Evolutionary conservation across 2,329 filamentous ascomycete genomes (phyloP).

Genomic region (Incumbomyces lentus): DNA sequence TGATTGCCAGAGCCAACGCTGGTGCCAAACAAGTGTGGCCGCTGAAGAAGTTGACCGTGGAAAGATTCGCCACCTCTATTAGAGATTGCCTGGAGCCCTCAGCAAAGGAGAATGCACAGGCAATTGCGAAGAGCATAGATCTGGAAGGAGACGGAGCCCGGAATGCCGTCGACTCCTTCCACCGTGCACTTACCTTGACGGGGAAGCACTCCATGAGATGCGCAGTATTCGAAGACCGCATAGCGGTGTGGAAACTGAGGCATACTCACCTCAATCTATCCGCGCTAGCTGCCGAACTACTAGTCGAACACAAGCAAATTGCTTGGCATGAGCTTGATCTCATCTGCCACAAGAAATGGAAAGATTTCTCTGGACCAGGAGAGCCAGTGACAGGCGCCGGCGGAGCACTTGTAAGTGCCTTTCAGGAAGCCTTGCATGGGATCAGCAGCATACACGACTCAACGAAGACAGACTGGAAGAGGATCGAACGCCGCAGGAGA

Average conservation of each 20-base stretch:
- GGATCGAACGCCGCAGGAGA: conserved; percentile 34
- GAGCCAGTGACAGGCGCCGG: conserved; percentile 43
- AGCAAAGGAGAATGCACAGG: conserved; percentile 24
- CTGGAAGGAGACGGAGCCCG: conserved; percentile 30
- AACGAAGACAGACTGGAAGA: conserved; percentile 38
- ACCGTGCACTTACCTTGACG: conserved; percentile 27
- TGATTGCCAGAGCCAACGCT: conserved; percentile 33
- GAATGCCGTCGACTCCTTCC: conserved; percentile 33
- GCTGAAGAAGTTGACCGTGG: conserved; percentile 26
- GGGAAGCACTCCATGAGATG: conserved; percentile 27
- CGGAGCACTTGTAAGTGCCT: conserved; percentile 35
- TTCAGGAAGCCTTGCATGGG: conserved; percentile 38
- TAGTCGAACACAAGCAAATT: conserved; percentile 43
- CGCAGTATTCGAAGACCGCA: conserved; percentile 32
- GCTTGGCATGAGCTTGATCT: conserved; percentile 40
- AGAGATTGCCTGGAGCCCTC: conserved; percentile 26
- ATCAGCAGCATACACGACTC: conserved; percentile 39
- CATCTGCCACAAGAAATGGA: conserved; percentile 40
- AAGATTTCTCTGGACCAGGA: conserved; percentile 45
- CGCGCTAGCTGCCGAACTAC: conserved; percentile 43
- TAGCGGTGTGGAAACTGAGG: conserved; percentile 44
- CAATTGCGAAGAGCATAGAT: conserved; percentile 28
- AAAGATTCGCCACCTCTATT: conserved; percentile 30
- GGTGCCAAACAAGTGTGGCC: conserved; percentile 31
- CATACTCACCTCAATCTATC: conserved; percentile 39